Base-by-base conservation (phyloP, 2,329 filamentous ascomycete genomes). In the Decorospora gaudefroyi region DNA sequence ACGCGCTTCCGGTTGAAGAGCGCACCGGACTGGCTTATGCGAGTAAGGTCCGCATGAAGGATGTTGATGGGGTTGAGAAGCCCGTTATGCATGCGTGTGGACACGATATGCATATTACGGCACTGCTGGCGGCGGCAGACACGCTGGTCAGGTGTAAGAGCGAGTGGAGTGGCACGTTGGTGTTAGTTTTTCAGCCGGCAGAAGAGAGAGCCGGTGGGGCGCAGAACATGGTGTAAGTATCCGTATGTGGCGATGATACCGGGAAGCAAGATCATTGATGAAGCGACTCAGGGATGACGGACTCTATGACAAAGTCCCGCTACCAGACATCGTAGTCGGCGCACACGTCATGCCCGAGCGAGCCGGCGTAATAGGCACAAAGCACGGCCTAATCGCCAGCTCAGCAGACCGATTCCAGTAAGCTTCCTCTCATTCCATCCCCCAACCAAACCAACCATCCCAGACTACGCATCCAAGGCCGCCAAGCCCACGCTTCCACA, bases 51-150 rank as follows among this genome's bases (percentile, higher is more conserved):
- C 72, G 73, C 59, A 68, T 63, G 57, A 70, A 67, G 21, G 74
- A 78, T 51, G 44, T 62, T 2, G 73, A 78, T 6, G 80, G 79
- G 0, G 61, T 71, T 0, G 69, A 74, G 40, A 76, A 77, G 38
- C 78, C 79, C 0, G 78, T 84, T 0, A 86, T 87, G 83, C 84
- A 87, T 64, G 83, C 83, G 15, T 87, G 83, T 61, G 84, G 84
- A 0, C 84, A 67, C 33, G 64, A 87, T 56, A 80, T 84, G 71
- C 83, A 87, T 59, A 79, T 86, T 17, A 75, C 80, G 0, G 71
- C 72, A 21, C 70, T 86, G 3, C 71, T 87, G 1, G 84, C 76
- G 0, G 77, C 79, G 0, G 76, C 80, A 0, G 72, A 77, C 13
- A 69, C 76, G 0, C 69, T 88, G 0, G 65, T 74, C 1, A 65